Base-by-base conservation (phyloP, 2,329 filamentous ascomycete genomes). In the Beauveria brongniartii region DNA sequence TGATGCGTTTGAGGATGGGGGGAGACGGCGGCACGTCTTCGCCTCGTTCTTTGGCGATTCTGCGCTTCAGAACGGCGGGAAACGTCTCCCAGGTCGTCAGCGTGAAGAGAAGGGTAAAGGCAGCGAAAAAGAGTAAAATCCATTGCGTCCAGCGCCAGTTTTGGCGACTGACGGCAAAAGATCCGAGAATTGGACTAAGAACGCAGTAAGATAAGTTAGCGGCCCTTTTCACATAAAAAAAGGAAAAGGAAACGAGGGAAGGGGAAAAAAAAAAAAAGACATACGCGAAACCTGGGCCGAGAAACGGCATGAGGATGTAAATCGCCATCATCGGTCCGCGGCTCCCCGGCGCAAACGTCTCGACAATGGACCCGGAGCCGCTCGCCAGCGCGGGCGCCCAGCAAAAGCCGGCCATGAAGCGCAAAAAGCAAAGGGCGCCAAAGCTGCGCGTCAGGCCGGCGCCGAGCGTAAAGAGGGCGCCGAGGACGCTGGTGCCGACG, bases 361-460 rank as follows among this genome's bases (percentile, higher is more conserved):
- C 82, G 3, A 75, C 72, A 37, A 84, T 70, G 2, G 79, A 76
- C 0, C 81, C 82, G 0, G 77, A 72, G 0, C 77, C 77, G 46
- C 82, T 76, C 1, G 80, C 76, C 22, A 85, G 67, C 0, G 76
- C 74, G 0, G 82, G 80, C 3, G 75, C 75, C 62, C 76, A 77
- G 41, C 73, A 80, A 41, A 85, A 76, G 0, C 82, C 82, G 1
- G 81, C 78, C 53, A 86, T 73, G 70, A 86, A 86, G 2, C 85
- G 75, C 28, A 83, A 73, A 9, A 85, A 70, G 54, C 79, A 76
- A 2, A 88, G 65, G 0, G 74, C 77, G 0, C 72, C 78, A 18
- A 87, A 80, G 37, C 70, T 78, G 24, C 70, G 73, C 0, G 79
- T 76, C 40, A 83, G 76, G 0, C 79, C 83, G 0, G 78, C 77